phyloP scores from a whole-genome alignment of 495 filamentous ascomycete genomes.

The Penicillium odoratum region DNA sequence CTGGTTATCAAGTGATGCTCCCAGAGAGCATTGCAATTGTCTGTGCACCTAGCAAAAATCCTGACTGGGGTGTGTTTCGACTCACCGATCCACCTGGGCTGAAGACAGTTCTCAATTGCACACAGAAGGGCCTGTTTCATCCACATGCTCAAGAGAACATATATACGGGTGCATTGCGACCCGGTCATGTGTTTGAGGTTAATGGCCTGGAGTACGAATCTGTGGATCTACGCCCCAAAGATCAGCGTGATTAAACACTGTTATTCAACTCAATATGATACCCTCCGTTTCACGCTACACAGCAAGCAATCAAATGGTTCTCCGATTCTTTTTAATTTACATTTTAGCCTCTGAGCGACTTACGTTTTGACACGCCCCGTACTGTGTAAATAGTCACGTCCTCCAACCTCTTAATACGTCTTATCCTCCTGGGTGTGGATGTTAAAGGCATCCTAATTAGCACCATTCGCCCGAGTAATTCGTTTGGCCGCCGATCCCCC shows the following conservation, averaged over 20 bases:
- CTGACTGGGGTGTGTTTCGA: slow-evolving; percentile 90
- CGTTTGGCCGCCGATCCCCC: slow-evolving; percentile 23
- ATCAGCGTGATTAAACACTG: slow-evolving; percentile 13
- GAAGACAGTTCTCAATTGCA: slow-evolving; percentile 73
- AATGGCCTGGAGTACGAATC: slow-evolving; percentile 72
- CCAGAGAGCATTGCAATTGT: slow-evolving; percentile 96
- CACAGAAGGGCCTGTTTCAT: slow-evolving; percentile 77
- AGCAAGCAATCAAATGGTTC: neutral
- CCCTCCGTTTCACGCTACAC: neutral
- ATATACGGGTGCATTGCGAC: slow-evolving; percentile 79
- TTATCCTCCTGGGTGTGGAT: neutral
- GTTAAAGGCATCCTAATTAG: neutral
- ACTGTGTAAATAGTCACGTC: neutral
- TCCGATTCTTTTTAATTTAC: no score
- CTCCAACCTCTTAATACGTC: neutral
- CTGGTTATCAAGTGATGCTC: slow-evolving; percentile 90
- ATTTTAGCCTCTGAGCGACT: neutral
- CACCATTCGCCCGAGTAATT: slow-evolving; percentile 7
- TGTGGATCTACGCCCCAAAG: slow-evolving; percentile 68
- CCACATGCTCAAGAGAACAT: slow-evolving; percentile 69
- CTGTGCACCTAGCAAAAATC: slow-evolving; percentile 79
- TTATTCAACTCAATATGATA: slow-evolving; percentile 16
- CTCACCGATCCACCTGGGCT: slow-evolving; percentile 91
- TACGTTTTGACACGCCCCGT: neutral
- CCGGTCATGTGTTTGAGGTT: slow-evolving; percentile 84